These are phyloP conservation scores for Mortierella antarctica DNA, from an alignment of 192 early-diverging fungal genomes.

Conservation along the genomic window DNA sequence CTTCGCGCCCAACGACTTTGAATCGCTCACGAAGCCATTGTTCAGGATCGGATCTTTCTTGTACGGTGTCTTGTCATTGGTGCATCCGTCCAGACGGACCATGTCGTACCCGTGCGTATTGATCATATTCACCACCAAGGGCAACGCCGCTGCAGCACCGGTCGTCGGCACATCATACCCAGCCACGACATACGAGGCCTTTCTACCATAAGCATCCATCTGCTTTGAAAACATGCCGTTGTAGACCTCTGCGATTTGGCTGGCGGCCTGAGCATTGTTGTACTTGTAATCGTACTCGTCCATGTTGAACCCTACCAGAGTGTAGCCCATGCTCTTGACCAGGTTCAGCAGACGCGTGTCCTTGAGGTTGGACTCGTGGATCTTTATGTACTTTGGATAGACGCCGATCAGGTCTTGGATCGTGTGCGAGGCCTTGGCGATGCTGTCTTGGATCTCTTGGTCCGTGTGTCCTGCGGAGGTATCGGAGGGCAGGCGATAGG, in stretches of 20 bases:
- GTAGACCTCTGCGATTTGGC: slow-evolving; percentile 57
- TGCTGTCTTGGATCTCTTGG: slow-evolving; percentile 53
- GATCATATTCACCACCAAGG: slow-evolving; percentile 58
- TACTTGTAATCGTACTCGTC: slow-evolving; percentile 63
- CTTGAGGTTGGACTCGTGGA: slow-evolving; percentile 58
- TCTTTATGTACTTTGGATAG: slow-evolving; percentile 59
- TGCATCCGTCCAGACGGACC: slow-evolving; percentile 65
- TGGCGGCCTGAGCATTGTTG: slow-evolving; percentile 34
- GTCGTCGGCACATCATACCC: slow-evolving; percentile 64
- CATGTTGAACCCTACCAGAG: slow-evolving; percentile 59
- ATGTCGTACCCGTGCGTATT: slow-evolving; percentile 59
- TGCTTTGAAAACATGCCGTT: slow-evolving; percentile 56
- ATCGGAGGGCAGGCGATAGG: slow-evolving; percentile 61
- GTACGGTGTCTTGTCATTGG: slow-evolving; percentile 61
- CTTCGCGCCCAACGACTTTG: slow-evolving; percentile 52
- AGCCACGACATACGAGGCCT: slow-evolving; percentile 58
- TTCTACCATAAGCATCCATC: slow-evolving; percentile 60
- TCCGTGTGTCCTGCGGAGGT: slow-evolving; percentile 51
- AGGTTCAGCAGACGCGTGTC: slow-evolving; percentile 54
- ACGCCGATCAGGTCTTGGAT: slow-evolving; percentile 64
- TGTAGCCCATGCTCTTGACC: slow-evolving; percentile 54
- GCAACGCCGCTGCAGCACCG: slow-evolving; percentile 56
- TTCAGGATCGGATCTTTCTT: slow-evolving; percentile 49
- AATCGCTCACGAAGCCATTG: slow-evolving; percentile 50
- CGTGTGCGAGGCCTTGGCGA: slow-evolving; percentile 56